phyloP scores from a whole-genome alignment of 176 grass and related monocot genomes.

The Eleusine indica region DNA sequence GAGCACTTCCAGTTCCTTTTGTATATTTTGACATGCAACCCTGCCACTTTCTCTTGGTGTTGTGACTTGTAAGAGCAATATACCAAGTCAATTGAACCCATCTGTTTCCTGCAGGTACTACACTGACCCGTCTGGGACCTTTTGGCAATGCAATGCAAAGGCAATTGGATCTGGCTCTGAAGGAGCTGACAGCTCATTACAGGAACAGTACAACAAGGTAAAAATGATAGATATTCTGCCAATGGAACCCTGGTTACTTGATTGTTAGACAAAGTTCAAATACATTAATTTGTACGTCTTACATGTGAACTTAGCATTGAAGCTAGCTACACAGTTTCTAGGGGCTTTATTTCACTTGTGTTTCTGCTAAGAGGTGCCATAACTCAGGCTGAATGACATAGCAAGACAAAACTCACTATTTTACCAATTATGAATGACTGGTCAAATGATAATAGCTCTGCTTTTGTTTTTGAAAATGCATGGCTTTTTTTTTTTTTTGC shows the following conservation, averaged over 20 bases:
- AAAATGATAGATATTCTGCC: not conserved
- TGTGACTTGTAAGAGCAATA: not conserved
- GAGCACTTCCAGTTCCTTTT: no score
- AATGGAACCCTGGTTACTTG: not conserved
- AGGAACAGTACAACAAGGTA: slow-evolving; percentile 98
- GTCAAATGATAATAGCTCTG: not conserved
- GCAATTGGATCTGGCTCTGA: slow-evolving; percentile 97
- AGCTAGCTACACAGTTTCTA: not conserved
- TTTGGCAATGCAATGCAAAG: slow-evolving; percentile 98
- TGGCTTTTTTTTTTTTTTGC: not conserved
- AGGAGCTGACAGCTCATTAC: slow-evolving; percentile 96
- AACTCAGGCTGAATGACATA: not conserved
- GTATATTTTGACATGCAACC: no score
- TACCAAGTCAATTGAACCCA: not conserved
- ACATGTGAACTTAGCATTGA: not conserved
- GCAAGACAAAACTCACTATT: not conserved
- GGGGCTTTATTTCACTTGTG: no score
- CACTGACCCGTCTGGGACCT: slow-evolving; percentile 92
- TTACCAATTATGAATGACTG: not conserved
- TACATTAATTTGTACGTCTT: not conserved
- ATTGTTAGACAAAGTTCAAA: not conserved
- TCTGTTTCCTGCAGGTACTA: slow-evolving; percentile 66
- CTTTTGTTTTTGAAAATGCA: not conserved
- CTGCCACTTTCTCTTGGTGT: no score
- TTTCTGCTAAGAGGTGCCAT: no score